Conservation (phyloP, 208 protist genomes). For the Entamoeba dispar region DNA sequence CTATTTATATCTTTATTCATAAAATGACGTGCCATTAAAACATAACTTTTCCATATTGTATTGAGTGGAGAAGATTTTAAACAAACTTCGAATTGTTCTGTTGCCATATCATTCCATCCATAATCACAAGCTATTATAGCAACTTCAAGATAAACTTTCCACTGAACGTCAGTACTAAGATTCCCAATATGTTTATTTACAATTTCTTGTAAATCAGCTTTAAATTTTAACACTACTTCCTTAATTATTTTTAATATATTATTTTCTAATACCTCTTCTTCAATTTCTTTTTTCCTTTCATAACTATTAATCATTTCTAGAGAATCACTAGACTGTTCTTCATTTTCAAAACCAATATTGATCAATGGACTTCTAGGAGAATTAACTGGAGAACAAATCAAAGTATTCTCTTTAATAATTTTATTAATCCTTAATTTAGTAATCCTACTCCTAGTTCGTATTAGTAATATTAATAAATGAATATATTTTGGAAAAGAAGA, state of each 20-base stretch:
- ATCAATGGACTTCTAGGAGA: too few species aligned
- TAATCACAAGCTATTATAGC: not conserved
- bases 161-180: not conserved
- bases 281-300: not conserved
- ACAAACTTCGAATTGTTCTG: not conserved
- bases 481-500: not conserved
- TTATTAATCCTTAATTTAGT: too few species aligned
- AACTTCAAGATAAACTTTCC: not conserved
- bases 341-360: not conserved
- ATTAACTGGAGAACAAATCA: too few species aligned
- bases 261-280: too few species aligned
- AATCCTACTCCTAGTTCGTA: not conserved
- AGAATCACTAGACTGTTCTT: not conserved
- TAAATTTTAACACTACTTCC: not conserved
- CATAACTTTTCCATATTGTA: not conserved
- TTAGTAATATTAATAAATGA: not conserved
- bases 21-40: not conserved
- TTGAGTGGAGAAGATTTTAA: not conserved
- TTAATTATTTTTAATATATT: too few species aligned
- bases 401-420: too few species aligned
- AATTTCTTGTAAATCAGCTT: not conserved
- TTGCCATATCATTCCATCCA: not conserved
- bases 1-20: not conserved
- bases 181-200: not conserved
- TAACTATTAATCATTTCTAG: not conserved